Percentiles rank a stretch among this genome's conserved stretches.
Evolutionary conservation across 176 grass and related monocot genomes (phyloP).

Genomic region (Cenchrus fungigraminus): DNA sequence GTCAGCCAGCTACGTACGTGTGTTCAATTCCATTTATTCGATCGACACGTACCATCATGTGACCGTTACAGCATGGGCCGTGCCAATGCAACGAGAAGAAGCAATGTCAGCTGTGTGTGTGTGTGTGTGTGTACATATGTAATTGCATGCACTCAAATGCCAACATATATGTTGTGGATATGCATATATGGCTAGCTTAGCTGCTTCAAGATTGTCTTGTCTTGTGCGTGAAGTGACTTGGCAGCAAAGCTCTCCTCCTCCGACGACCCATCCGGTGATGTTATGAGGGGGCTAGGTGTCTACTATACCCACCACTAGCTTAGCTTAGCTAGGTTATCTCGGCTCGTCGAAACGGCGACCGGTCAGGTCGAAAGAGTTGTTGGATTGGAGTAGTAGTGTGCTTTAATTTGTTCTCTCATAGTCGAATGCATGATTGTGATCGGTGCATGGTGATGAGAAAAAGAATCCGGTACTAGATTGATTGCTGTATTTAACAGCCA

Average conservation of each 20-base stretch:
- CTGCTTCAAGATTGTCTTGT: slow-evolving; percentile 28
- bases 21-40: background rate
- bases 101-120: slow-evolving; percentile 22
- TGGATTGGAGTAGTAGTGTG: background rate
- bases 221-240: slow-evolving; percentile 57
- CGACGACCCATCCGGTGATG: background rate
- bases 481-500: background rate
- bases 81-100: slow-evolving; percentile 31
- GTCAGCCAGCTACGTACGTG: background rate
- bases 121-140: background rate
- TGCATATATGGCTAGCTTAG: too few species aligned
- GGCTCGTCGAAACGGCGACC: slow-evolving; percentile 1
- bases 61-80: slow-evolving; percentile 40
- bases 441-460: background rate
- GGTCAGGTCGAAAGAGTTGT: background rate
- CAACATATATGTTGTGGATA: background rate
- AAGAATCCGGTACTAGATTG: slow-evolving; percentile 43
- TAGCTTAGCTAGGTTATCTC: slow-evolving; percentile 22
- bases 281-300: slow-evolving; percentile 37
- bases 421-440: slow-evolving; percentile 33
- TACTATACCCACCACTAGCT: too few species aligned
- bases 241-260: slow-evolving; percentile 40
- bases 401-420: slow-evolving; percentile 27
- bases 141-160: slow-evolving; percentile 39
- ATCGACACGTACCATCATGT: slow-evolving; percentile 9